These are phyloP conservation scores for Solanum chacoense DNA, from an alignment of 305 asterid genomes.

Conservation along the genomic window DNA sequence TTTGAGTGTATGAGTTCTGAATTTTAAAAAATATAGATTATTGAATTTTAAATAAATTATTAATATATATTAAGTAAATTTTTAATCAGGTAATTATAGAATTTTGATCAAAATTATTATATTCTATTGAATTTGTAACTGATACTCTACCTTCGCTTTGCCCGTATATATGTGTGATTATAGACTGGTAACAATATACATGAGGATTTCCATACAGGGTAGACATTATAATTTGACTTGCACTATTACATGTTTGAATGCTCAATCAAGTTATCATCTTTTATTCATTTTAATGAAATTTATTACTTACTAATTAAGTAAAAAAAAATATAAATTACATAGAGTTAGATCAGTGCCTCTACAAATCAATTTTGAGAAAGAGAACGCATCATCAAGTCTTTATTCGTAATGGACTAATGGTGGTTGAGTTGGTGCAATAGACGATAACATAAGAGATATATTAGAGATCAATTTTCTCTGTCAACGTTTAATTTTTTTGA, in stretches of 20 bases:
- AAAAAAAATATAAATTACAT: background rate
- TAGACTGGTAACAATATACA: background rate
- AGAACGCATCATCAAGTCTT: background rate
- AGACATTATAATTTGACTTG: background rate
- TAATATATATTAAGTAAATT: background rate
- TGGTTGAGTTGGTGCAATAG: background rate
- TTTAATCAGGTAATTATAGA: accelerated
- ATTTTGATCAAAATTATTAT: background rate
- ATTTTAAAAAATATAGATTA: background rate
- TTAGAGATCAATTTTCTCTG: background rate
- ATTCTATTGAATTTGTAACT: accelerated
- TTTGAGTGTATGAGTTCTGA: background rate
- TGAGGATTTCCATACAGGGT: background rate
- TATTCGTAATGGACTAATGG: background rate
- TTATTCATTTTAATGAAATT: background rate
- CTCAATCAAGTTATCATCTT: background rate
- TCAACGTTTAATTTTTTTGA: background rate
- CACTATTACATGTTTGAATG: background rate
- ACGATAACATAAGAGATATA: background rate
- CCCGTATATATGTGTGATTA: background rate
- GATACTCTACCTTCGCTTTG: background rate
- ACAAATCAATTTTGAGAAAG: background rate
- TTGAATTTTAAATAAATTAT: background rate
- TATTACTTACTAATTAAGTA: background rate
- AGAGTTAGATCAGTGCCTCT: background rate